These are phyloP conservation scores for Tolypocladium endophyticum DNA, from an alignment of 2,329 filamentous ascomycete species.

Conservation along the genomic window DNA sequence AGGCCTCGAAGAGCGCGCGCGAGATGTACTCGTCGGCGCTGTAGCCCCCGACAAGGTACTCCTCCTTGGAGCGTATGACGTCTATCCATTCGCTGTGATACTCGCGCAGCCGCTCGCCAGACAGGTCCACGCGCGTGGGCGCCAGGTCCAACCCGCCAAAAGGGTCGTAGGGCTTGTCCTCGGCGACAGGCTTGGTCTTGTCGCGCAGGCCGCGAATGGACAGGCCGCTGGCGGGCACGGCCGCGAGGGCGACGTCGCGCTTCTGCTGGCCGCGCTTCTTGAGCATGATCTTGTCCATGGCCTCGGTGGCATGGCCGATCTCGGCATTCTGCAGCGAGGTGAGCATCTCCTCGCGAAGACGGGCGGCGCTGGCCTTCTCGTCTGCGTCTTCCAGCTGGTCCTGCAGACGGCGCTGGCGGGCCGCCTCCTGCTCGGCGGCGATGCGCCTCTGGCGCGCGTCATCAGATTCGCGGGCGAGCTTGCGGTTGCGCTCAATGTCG, in stretches of 20 bases:
- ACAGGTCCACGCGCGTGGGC: constrained; percentile 58
- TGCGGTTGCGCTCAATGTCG: constrained; percentile 53
- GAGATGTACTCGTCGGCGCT: constrained; percentile 71
- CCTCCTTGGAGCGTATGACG: constrained; percentile 51
- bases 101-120: constrained; percentile 34
- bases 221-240: constrained; percentile 23
- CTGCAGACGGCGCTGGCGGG: constrained; percentile 46
- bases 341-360: constrained; percentile 58
- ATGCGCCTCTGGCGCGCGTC: constrained; percentile 43
- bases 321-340: constrained; percentile 55
- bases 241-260: constrained; percentile 20
- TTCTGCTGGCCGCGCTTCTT: constrained; percentile 58
- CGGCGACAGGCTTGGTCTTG: constrained; percentile 30
- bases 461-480: constrained; percentile 44
- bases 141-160: constrained; percentile 66
- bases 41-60: constrained; percentile 71
- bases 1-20: constrained; percentile 76
- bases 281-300: constrained; percentile 52
- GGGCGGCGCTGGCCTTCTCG: constrained; percentile 53
- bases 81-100: constrained; percentile 73
- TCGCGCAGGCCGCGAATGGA: constrained; percentile 76
- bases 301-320: constrained; percentile 46
- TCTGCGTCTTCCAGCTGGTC: constrained; percentile 60
- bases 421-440: constrained; percentile 56
- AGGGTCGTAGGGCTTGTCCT: constrained; percentile 74